Evolutionary conservation across 495 filamentous ascomycete genomes (phyloP).

Genomic region (Talaromyces ruber): DNA sequence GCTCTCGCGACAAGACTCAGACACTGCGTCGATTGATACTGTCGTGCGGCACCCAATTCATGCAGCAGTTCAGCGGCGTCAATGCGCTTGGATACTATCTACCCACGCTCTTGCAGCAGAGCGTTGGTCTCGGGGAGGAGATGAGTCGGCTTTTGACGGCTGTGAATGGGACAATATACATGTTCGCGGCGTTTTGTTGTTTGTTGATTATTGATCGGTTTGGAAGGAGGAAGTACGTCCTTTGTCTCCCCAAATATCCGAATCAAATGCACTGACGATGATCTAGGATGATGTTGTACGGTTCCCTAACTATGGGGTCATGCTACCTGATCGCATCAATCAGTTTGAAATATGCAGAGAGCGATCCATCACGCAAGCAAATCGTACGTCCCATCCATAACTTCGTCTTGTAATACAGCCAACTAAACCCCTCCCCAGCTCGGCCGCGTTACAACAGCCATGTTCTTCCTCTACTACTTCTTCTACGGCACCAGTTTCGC

Average conservation of each 20-base stretch:
- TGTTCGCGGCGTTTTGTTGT: constrained; percentile 18
- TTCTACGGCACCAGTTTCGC: constrained; percentile 24
- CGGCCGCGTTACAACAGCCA: constrained; percentile 18
- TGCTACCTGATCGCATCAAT: constrained; percentile 20
- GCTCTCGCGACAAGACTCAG: constrained; percentile 15
- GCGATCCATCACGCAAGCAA: constrained; percentile 13
- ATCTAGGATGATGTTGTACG: constrained; percentile 20
- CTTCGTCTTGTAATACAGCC: background rate
- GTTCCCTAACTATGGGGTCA: constrained; percentile 16
- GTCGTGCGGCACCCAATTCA: constrained; percentile 19
- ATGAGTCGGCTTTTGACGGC: constrained; percentile 19
- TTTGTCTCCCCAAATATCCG: background rate
- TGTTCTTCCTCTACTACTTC: constrained; percentile 28
- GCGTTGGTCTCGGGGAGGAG: constrained; percentile 15
- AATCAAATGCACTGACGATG: background rate
- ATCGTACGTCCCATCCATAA: constrained; percentile 12
- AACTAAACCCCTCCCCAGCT: constrained; percentile 7
- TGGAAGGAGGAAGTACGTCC: constrained; percentile 18
- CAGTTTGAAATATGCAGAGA: constrained; percentile 13
- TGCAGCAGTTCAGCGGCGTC: constrained; percentile 19
- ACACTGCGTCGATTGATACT: constrained; percentile 16
- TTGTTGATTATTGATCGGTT: constrained; percentile 17
- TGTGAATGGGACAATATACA: constrained; percentile 19
- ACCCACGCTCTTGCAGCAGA: constrained; percentile 18
- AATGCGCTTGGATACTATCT: constrained; percentile 10